Evolutionary conservation across 2,329 filamentous ascomycete species (phyloP).

Genomic region (Cryphonectria carpinicola): DNA sequence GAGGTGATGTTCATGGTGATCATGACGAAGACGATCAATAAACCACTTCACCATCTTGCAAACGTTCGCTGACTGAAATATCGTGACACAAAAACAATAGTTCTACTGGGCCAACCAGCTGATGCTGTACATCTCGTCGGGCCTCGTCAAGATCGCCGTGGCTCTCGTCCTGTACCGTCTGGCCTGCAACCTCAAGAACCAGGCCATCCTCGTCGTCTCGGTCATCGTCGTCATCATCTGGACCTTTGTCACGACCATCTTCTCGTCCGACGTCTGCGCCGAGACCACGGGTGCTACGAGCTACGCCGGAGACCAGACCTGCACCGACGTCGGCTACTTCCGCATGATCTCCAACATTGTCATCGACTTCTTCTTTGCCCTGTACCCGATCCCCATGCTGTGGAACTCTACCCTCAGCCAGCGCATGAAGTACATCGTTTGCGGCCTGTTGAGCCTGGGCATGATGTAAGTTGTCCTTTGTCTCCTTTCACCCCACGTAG

Average conservation of each 20-base stretch:
- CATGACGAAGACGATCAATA: too few relatives aligned
- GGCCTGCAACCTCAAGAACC: constrained; percentile 32
- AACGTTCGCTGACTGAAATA: too few relatives aligned
- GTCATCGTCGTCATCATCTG: constrained; percentile 18
- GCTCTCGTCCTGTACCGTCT: constrained; percentile 40
- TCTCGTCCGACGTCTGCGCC: constrained; percentile 38
- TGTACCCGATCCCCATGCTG: constrained; percentile 38
- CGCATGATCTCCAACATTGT: constrained; percentile 41
- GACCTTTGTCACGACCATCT: constrained; percentile 33
- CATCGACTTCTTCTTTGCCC: constrained; percentile 41
- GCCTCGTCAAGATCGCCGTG: constrained; percentile 39
- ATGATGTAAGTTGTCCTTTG: constrained; percentile 35
- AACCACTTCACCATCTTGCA: not conserved
- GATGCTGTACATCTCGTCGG: constrained; percentile 38
- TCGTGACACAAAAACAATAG: constrained; percentile 30
- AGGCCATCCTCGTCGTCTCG: constrained; percentile 34
- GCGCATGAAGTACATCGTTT: constrained; percentile 36
- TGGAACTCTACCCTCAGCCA: constrained; percentile 36
- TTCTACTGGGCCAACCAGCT: constrained; percentile 39
- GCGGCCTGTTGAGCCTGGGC: constrained; percentile 38
- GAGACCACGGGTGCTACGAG: constrained; percentile 34
- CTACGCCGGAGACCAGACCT: constrained; percentile 36
- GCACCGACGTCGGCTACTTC: constrained; percentile 37
- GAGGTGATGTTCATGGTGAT: too few relatives aligned
- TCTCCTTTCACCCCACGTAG: not conserved